These are phyloP conservation scores for Daldinia grandis DNA, from an alignment of 495 filamentous ascomycete genomes.

Conservation along the genomic window DNA sequence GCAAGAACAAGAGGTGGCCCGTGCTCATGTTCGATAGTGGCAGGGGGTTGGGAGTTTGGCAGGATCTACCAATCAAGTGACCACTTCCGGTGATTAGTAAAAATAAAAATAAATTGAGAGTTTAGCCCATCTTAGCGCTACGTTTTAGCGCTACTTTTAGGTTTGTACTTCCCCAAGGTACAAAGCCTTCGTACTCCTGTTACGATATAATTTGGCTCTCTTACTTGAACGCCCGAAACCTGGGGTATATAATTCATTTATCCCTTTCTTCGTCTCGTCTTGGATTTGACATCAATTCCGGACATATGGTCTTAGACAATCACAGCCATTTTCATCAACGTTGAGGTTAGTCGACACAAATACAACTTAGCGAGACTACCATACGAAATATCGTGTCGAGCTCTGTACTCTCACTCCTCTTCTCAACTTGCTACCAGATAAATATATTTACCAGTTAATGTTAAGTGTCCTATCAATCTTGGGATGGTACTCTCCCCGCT, in stretches of 20 bases:
- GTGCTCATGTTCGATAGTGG: slow-evolving; percentile 33
- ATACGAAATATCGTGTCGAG: background rate
- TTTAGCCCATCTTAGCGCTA: too few relatives aligned
- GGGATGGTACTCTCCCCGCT: background rate
- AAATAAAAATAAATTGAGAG: background rate
- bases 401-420: background rate
- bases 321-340: background rate
- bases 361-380: background rate
- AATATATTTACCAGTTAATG: background rate
- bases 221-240: background rate
- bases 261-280: background rate
- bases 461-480: background rate
- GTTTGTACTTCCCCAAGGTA: background rate
- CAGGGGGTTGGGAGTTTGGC: slow-evolving; percentile 3
- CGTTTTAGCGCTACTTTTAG: too few relatives aligned
- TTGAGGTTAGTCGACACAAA: background rate
- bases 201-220: background rate
- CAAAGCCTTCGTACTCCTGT: background rate
- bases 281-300: background rate
- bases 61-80: background rate
- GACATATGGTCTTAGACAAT: background rate
- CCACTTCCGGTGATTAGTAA: too few relatives aligned
- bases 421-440: background rate
- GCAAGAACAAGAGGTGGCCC: slow-evolving; percentile 18
- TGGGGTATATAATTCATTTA: background rate